Evolutionary conservation across 257 asterid species (phyloP).

Genomic region (Solanum raphanifolium): DNA sequence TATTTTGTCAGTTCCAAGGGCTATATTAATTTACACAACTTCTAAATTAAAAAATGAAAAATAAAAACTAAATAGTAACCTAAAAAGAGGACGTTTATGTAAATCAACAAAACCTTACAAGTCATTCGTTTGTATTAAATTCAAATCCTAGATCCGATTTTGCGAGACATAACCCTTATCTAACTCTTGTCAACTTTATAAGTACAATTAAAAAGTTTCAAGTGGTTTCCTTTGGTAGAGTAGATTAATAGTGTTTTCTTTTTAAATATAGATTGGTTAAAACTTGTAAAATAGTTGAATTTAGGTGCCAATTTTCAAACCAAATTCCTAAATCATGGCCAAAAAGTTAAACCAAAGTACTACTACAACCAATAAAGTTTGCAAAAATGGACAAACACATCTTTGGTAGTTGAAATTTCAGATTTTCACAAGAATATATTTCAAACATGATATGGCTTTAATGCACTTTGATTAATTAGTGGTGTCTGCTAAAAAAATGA

Average conservation of each 20-base stretch:
- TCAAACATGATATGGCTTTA: background rate
- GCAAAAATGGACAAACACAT: background rate
- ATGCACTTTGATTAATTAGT: background rate
- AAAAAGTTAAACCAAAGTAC: background rate
- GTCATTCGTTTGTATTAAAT: background rate
- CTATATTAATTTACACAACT: background rate
- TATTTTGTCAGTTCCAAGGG: background rate
- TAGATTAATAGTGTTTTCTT: background rate
- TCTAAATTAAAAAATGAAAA: background rate
- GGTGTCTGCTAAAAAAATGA: background rate
- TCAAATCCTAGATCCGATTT: background rate
- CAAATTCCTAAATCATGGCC: background rate
- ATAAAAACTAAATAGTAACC: background rate
- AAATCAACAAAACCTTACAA: background rate
- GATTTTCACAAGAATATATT: background rate
- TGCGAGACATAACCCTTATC: background rate
- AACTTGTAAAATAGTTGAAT: background rate
- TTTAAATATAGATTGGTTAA: background rate
- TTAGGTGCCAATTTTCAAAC: background rate
- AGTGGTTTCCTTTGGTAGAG: background rate
- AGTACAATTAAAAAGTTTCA: background rate
- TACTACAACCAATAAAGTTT: background rate
- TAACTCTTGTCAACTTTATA: background rate
- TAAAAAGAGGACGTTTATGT: background rate
- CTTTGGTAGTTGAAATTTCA: conserved; percentile 5